Evolutionary conservation across 2,329 filamentous ascomycete genomes (phyloP), one percentile per base, ranked within the genome.

Genomic region (Escovopsis sp.): DNA sequence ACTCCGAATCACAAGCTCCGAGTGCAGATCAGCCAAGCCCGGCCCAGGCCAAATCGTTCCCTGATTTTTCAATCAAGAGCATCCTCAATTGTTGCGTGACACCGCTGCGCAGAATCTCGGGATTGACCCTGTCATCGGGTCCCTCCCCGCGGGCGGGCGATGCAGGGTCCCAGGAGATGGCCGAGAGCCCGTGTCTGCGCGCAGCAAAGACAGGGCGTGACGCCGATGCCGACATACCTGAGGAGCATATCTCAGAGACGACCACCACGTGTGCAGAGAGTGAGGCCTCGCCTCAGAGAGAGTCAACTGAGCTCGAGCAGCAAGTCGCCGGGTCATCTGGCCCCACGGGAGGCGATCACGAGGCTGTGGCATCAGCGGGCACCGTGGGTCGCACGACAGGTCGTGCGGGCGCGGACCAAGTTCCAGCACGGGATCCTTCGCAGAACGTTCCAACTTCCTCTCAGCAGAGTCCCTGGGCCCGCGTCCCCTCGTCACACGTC

Each of bases 51-150:
- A 42, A 39, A 25, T 36, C 36, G 24, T 39, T 41, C 37, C 33
- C 43, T 16, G 35, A 34, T 7, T 40, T 37, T 15, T 40, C 43
- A 14, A 34, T 39, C 16, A 44, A 41, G 29, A 44, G 38, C 35
- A 39, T 42, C 10, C 36, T 39, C 36, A 40, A 30, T 7, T 34
- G 39, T 9, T 41, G 31, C 35, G 25, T 39, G 7, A 39, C 39
- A 16, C 37, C 33, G 12, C 32, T 36, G 1, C 27, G 37, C 33
- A 39, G 16, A 14, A 16, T 34, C 7, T 10, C 24, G 2, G 10
- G 32, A 9, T 24, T 30, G 20, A 37, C 14, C 12, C 9, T n/a
- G 29, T 11, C 39, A 31, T 34, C 31, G 16, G 15, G 35, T 10
- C 14, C 24, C 9, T 25, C 13, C 13, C 32, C 37, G 27, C 39